Percentiles rank a stretch among this genome's conserved stretches.
Evolutionary conservation across 202 grass and related monocot species (phyloP).

Genomic region (Schoenoplectus tabernaemontani): DNA sequence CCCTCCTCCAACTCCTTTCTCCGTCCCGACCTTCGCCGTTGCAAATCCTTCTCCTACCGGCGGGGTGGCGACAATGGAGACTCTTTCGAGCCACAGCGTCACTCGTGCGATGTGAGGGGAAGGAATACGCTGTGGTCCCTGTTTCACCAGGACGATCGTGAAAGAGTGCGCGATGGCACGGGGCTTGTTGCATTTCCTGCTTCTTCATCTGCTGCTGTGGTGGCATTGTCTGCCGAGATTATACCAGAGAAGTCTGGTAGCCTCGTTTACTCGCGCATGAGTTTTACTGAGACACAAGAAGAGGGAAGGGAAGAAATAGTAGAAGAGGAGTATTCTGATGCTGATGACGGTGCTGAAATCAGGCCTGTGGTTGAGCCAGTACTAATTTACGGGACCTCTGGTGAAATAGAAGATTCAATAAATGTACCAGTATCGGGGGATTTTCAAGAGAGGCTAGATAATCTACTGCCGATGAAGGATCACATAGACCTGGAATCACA

Average conservation of each 20-base stretch:
- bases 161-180: conserved; percentile 44
- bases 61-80: conserved; percentile 41
- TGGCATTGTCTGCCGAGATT: conserved; percentile 29
- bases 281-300: conserved; percentile 10
- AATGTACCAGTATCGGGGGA: conserved; percentile 8
- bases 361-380: conserved; percentile 44
- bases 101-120: conserved; percentile 81
- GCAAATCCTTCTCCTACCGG: conserved; percentile 80
- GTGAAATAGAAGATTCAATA: conserved; percentile 46
- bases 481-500: conserved; percentile 67
- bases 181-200: conserved; percentile 46
- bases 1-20: conserved; percentile 38
- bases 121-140: conserved; percentile 78
- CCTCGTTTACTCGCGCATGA: conserved; percentile 20
- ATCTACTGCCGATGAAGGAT: conserved; percentile 61
- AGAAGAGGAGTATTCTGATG: conserved; percentile 45
- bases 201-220: conserved; percentile 36
- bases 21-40: conserved; percentile 60
- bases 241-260: conserved; percentile 17
- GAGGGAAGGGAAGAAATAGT: conserved; percentile 1
- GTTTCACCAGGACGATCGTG: conserved; percentile 82
- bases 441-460: conserved; percentile 2
- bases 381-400: conserved; percentile 48
- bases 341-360: conserved; percentile 62
- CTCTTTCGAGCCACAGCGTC: conserved; percentile 58